A percentile compares a stretch with the other conserved stretches of the same genome.
Evolutionary conservation across 2,329 filamentous ascomycete species (phyloP).

Genomic region (Penicillium vulpinum): DNA sequence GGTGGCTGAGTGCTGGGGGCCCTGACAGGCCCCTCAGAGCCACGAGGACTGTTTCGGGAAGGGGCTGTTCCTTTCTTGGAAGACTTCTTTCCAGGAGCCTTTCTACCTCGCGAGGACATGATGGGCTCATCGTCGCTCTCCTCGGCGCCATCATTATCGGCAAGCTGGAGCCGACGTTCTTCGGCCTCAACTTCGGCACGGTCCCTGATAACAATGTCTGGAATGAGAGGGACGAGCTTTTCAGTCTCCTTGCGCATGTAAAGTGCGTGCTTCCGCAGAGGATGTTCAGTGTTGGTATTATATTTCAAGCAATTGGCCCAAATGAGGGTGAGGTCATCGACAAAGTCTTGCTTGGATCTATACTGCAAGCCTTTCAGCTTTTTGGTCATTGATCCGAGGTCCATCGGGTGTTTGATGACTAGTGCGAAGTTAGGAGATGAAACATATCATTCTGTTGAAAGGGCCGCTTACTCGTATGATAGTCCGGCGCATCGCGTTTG

Average conservation of each 20-base stretch:
- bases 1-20: slow-evolving; percentile 50
- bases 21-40: slow-evolving; percentile 73
- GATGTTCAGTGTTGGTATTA: slow-evolving; percentile 85
- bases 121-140: slow-evolving; percentile 98
- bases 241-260: slow-evolving; percentile 98
- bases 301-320: slow-evolving; percentile 97
- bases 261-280: slow-evolving; percentile 85
- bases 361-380: slow-evolving; percentile 80
- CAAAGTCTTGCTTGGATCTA: slow-evolving; percentile 91
- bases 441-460: neutral
- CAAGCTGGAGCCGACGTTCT: slow-evolving; percentile 73
- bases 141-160: slow-evolving; percentile 79
- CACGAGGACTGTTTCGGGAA: slow-evolving; percentile 72
- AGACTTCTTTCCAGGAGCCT: slow-evolving; percentile 74
- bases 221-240: slow-evolving; percentile 91
- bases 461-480: slow-evolving; percentile 73
- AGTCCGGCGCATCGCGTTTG: slow-evolving; percentile 95
- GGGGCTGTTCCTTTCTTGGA: slow-evolving; percentile 63
- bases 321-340: slow-evolving; percentile 88
- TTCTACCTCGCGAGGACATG: slow-evolving; percentile 93
- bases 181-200: slow-evolving; percentile 92
- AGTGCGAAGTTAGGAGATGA: slow-evolving; percentile 24
- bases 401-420: slow-evolving; percentile 97
- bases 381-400: slow-evolving; percentile 96
- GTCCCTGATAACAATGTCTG: slow-evolving; percentile 85